Evolutionary conservation across 768 basidiomycete species (phyloP), one percentile per base, ranked within the genome.

Genomic region (Trametopsis cervina): DNA sequence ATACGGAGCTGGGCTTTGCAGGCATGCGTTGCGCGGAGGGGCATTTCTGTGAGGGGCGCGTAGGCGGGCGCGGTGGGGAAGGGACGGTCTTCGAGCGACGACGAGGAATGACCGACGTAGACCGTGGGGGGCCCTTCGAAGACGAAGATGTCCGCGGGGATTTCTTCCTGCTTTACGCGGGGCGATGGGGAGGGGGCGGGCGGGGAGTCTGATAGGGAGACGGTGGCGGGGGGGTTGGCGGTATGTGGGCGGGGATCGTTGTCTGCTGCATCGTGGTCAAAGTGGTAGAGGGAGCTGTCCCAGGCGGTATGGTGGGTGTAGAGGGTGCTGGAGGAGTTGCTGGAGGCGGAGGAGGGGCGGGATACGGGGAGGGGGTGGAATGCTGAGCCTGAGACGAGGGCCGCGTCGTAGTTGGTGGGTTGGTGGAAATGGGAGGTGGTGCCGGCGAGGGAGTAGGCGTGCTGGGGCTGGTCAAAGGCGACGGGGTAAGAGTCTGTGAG

Each of bases 21-120:
- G 1, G 85, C 86, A 57, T 86, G 81, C 0, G 83, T 87, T 6
- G 85, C 86, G 40, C 86, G 83, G 12, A 86, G 73, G 6, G 86
- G 85, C 1, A 86, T 85, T 58, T 63, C 57, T 41, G 57, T 44
- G 40, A 44, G 43, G 50, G 33, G 47, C 9, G 52, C 40, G 35
- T 33, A 45, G 23, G 26, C 37, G 36, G 40, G 41, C 22, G 42
- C 17, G 24, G 49, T 29, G 40, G 22, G 2, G 4, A 42, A 9
- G 4, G 42, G 24, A 6, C 40, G 26, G 27, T 48, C 47, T n/a
- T 35, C 10, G n/a, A n/a, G n/a, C n/a, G n/a, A n/a, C 7, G 29
- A 33, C 7, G 29, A 7, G 29, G 29, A 7, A 15, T 33, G 29
- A 7, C 17, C 4, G 44, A 27, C 23, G 25, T n/a, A 27, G 6